These are phyloP conservation scores for Coemansia sp. DNA, from an alignment of 192 early-diverging fungal genomes.

Conservation along the genomic window DNA sequence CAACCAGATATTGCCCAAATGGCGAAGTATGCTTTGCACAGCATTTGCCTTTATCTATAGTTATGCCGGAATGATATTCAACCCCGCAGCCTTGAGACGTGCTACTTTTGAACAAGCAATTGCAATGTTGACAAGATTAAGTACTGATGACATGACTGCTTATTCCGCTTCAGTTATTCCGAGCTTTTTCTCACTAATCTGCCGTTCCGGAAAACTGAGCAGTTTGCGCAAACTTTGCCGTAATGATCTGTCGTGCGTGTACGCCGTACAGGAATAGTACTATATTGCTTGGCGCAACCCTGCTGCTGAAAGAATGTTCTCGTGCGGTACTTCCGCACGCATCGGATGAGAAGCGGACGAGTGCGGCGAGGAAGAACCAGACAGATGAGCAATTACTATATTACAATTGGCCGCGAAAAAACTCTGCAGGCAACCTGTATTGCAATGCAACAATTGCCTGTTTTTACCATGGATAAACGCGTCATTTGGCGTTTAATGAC, in stretches of 20 bases:
- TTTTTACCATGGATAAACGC: background rate
- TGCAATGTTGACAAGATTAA: background rate
- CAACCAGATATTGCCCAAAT: constrained; percentile 12
- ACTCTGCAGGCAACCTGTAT: background rate
- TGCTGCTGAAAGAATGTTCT: too few relatives aligned
- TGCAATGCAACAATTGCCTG: background rate
- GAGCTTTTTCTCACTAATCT: too few relatives aligned
- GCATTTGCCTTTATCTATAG: background rate
- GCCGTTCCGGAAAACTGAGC: too few relatives aligned
- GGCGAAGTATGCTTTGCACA: background rate
- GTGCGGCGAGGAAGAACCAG: too few relatives aligned
- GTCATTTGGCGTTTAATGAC: background rate
- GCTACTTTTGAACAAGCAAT: background rate
- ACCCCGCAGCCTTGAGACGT: background rate
- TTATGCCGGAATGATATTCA: background rate
- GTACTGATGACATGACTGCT: background rate
- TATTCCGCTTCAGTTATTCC: too few relatives aligned
- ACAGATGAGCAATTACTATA: background rate
- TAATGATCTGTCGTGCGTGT: too few relatives aligned
- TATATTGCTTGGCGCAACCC: too few relatives aligned
- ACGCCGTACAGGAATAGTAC: too few relatives aligned
- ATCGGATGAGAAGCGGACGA: too few relatives aligned
- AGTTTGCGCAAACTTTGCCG: too few relatives aligned
- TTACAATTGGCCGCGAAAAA: background rate
- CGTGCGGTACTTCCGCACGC: too few relatives aligned